Evolutionary conservation across 1,284 basidiomycete species (phyloP).

Genomic region (Fomitopsis schrenkii): DNA sequence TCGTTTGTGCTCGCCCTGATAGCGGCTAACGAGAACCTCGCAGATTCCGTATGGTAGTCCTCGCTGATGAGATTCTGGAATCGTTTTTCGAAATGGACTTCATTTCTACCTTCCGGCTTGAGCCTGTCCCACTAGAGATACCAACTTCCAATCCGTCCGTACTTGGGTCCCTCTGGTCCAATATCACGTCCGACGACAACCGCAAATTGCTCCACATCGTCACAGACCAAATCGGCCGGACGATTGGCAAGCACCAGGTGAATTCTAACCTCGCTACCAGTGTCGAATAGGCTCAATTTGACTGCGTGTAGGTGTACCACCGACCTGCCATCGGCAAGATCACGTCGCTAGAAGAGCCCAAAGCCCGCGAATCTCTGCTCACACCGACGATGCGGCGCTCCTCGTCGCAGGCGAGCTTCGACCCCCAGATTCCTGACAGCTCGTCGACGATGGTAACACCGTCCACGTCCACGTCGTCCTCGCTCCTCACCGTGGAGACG

Average conservation of each 20-base stretch:
- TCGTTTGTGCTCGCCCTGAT: background rate
- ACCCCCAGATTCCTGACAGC: constrained; percentile 14
- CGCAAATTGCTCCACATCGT: constrained; percentile 83
- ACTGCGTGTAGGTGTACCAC: constrained; percentile 52
- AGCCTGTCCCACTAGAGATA: constrained; percentile 62
- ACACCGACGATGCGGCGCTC: constrained; percentile 62
- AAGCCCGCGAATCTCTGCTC: constrained; percentile 83
- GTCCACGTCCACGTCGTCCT: constrained; percentile 13
- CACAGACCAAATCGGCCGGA: constrained; percentile 90
- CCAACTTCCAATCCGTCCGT: constrained; percentile 58
- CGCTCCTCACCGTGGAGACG: constrained; percentile 19
- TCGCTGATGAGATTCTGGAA: constrained; percentile 92
- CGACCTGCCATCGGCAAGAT: constrained; percentile 84
- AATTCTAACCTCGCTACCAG: constrained; percentile 8
- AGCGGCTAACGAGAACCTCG: background rate
- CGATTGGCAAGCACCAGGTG: constrained; percentile 87
- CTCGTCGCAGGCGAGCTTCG: constrained; percentile 50
- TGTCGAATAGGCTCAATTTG: background rate
- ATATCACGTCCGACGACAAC: constrained; percentile 85
- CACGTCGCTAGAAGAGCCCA: constrained; percentile 80
- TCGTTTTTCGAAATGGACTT: constrained; percentile 93
- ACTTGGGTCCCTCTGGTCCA: constrained; percentile 83
- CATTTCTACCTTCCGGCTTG: constrained; percentile 81
- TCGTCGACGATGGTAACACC: constrained; percentile 9
- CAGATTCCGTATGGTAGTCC: constrained; percentile 96